These are phyloP conservation scores for Stellera chamaejasme DNA, from an alignment of 345 rosid genomes.

Conservation along the genomic window DNA sequence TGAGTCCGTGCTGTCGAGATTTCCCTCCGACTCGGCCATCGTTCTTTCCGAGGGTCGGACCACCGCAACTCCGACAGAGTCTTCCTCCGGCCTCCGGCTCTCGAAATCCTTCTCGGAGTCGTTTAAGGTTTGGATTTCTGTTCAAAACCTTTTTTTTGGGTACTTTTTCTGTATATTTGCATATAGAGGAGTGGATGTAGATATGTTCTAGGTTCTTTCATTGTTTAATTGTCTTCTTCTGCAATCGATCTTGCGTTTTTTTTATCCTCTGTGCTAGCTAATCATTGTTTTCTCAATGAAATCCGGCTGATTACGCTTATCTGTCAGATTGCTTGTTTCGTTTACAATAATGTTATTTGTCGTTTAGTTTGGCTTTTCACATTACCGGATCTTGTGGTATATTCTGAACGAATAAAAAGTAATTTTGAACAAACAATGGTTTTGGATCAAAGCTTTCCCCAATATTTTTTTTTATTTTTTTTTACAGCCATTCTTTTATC, in stretches of 20 bases:
- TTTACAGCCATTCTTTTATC: slow-evolving; percentile 1
- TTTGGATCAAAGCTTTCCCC: not conserved
- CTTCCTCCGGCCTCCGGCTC: slow-evolving; percentile 59
- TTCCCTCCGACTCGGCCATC: slow-evolving; percentile 34
- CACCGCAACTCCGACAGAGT: slow-evolving; percentile 48
- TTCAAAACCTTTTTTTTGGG: not conserved
- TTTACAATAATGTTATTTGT: not conserved
- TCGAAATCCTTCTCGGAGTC: slow-evolving; percentile 45
- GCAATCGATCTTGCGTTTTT: not conserved
- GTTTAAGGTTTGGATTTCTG: slow-evolving; percentile 40
- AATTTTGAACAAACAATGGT: not conserved
- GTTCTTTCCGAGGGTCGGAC: slow-evolving; percentile 22
- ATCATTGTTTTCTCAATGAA: too few relatives aligned
- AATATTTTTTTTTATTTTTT: not conserved
- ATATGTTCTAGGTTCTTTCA: slow-evolving; percentile 5
- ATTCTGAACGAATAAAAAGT: not conserved
- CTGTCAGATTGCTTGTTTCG: not conserved
- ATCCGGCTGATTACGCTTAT: too few relatives aligned
- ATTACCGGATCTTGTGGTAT: slow-evolving; percentile 14
- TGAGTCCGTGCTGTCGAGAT: slow-evolving; percentile 15
- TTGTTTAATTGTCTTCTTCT: slow-evolving; percentile 4
- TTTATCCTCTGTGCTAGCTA: too few relatives aligned
- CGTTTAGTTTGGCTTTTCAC: not conserved
- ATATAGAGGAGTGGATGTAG: not conserved
- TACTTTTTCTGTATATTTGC: not conserved